These are phyloP conservation scores for Agrocybe praecox DNA, from an alignment of 768 basidiomycete genomes.

Conservation along the genomic window DNA sequence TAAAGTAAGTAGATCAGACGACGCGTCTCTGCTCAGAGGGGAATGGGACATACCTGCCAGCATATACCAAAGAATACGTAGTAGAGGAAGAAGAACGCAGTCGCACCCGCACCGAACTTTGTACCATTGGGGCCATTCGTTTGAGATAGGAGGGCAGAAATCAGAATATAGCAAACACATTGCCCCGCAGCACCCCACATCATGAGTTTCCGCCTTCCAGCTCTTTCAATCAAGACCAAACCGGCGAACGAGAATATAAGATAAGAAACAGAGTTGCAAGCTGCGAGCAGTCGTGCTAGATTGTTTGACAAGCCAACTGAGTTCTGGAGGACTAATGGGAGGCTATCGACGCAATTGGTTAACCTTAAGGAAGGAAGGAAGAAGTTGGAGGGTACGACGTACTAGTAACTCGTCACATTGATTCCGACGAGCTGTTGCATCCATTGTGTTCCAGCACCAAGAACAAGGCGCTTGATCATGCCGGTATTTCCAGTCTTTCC, in stretches of 20 bases:
- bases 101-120: conserved; percentile 44
- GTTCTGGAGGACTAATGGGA: conserved; percentile 51
- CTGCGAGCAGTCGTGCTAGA: conserved; percentile 48
- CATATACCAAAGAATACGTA: conserved; percentile 54
- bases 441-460: conserved; percentile 51
- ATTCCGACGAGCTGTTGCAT: conserved; percentile 56
- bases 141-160: conserved; percentile 42
- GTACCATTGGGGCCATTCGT: conserved; percentile 29
- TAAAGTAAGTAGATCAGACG: neutral
- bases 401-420: conserved; percentile 58
- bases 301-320: conserved; percentile 54
- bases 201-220: conserved; percentile 51
- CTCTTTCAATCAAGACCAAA: conserved; percentile 47
- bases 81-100: conserved; percentile 52
- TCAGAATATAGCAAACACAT: conserved; percentile 47
- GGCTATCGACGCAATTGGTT: conserved; percentile 22
- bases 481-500: conserved; percentile 46
- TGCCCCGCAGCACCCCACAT: conserved; percentile 57
- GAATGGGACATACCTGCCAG: conserved; percentile 44
- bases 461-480: conserved; percentile 43
- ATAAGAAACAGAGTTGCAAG: conserved; percentile 54
- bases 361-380: neutral
- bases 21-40: neutral
- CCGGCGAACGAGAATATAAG: conserved; percentile 50
- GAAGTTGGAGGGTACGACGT: conserved; percentile 4